Conservation (phyloP, 495 filamentous ascomycete genomes). For the Beverwykella pulmonaria region DNA sequence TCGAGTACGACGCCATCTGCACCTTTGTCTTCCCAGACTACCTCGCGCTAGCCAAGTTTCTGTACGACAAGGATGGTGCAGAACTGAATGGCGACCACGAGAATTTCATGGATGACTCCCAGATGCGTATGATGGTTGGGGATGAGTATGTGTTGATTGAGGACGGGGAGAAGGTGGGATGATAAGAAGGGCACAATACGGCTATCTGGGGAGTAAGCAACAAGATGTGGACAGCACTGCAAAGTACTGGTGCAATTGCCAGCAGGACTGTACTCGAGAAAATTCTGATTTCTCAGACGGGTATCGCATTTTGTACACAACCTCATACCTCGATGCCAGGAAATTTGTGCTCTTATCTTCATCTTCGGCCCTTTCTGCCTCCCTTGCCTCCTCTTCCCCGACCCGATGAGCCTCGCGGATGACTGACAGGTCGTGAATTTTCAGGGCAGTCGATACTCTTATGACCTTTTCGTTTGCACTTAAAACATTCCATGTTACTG, state of each 20-base stretch:
- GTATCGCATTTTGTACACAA: background rate
- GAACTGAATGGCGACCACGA: conserved; percentile 47
- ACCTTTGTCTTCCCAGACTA: conserved; percentile 51
- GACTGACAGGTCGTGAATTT: background rate
- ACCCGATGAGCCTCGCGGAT: conserved; percentile 7
- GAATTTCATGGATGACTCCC: conserved; percentile 49
- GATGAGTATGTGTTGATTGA: conserved; percentile 51
- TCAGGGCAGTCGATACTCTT: conserved; percentile 48
- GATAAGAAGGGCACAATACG: background rate
- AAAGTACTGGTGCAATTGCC: too few relatives aligned
- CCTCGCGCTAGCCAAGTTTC: conserved; percentile 45
- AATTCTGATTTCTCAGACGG: background rate
- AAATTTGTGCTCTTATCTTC: background rate
- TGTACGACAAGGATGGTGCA: conserved; percentile 49
- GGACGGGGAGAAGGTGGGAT: conserved; percentile 42
- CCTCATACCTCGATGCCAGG: background rate
- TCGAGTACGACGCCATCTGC: conserved; percentile 50
- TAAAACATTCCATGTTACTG: conserved; percentile 44
- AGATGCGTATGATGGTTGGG: conserved; percentile 52
- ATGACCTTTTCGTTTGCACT: conserved; percentile 51
- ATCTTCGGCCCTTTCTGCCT: conserved; percentile 1
- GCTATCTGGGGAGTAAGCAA: too few relatives aligned
- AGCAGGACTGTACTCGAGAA: background rate
- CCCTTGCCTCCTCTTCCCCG: conserved; percentile 2
- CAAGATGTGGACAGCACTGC: too few relatives aligned